Base-by-base conservation (phyloP, 164 flowering plant genomes). In the Chloranthus sessilifolius region DNA sequence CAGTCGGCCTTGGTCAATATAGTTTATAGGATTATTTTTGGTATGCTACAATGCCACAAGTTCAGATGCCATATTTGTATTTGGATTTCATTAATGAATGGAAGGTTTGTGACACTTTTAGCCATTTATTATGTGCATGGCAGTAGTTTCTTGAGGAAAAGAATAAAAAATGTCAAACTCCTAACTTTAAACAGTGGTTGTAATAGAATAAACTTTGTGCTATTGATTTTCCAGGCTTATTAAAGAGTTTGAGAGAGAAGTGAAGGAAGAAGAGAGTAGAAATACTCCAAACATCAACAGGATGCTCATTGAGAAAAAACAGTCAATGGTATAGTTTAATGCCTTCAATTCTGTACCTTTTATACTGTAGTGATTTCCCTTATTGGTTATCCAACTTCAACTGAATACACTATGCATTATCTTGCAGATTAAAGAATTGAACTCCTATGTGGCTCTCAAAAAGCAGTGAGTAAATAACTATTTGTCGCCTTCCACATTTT, bases 341-440 rank as follows among this genome's bases (percentile, higher is more conserved):
- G 33, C 20, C 42, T 21, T 19, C 7, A 35, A 4, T 23, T 42
- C 28, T 50, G 1, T 35, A 20, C 14, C 11, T 24, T 50, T n/a
- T n/a, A n/a, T n/a, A n/a, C n/a, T n/a, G n/a, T n/a, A n/a, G n/a
- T n/a, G n/a, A n/a, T n/a, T n/a, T n/a, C n/a, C n/a, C n/a, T n/a
- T n/a, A n/a, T n/a, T n/a, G n/a, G n/a, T n/a, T n/a, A n/a, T n/a
- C n/a, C n/a, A n/a, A n/a, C n/a, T n/a, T n/a, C n/a, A n/a, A n/a
- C n/a, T n/a, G n/a, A n/a, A n/a, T n/a, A n/a, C n/a, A n/a, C n/a
- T n/a, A n/a, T 20, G 23, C 15, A 3, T 16, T 51, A 11, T 37
- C 30, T 10, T 67, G 75, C 89, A 89, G 97, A 66, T 85, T 36
- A 89, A 89, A 66, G 97, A 85, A 78, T 74, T 89, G 69, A 89